Base-by-base conservation (phyloP, 2,329 filamentous ascomycete species). In the Phialophora tarda region DNA sequence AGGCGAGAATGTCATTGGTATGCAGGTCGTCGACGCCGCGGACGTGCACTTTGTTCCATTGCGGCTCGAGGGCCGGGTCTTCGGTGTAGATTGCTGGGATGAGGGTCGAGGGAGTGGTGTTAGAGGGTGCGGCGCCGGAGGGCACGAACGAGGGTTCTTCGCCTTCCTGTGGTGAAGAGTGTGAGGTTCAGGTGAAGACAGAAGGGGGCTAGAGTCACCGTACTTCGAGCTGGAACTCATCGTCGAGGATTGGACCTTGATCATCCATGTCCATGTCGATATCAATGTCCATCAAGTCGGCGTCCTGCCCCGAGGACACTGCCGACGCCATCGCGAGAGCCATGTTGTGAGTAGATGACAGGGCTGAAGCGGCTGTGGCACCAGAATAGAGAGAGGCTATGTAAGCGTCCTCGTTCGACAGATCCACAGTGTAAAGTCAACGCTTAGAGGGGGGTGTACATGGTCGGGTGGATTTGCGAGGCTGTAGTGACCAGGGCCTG, bases 11-110 rank as follows among this genome's bases (percentile, higher is more conserved):
- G 70, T 97, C 88, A 63, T 88, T 85, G 30, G 93, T 93, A 34
- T 90, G 91, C 75, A 98, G 82, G 51, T 89, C 87, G 74, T 96
- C 90, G 3, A 98, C 84, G 23, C 94, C 94, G 66, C 88, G 87
- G 60, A 99, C 82, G 78, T 97, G 89, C n/a, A 97, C 80, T 76
- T 95, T 95, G 74, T 87, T 70, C 70, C 70, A 71, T 66, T 73
- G 71, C 24, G 71, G 69, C 55, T 74, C 71, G 48, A 67, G 64
- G 28, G 59, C 66, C 1, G 71, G 71, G 28, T 73, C 71, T 66
- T 73, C 71, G 12, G 67, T 71, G 63, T 74, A 73, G 59, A 72
- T 73, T 30, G 69, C 71, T 8, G 71, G 70, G 28, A 73, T 70
- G 48, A 70, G 24, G n/a, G 41, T 62, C 10, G 65, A 51, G 48